Evolutionary conservation across 441 rosid species (phyloP).

Genomic region (Capsella rubella): DNA sequence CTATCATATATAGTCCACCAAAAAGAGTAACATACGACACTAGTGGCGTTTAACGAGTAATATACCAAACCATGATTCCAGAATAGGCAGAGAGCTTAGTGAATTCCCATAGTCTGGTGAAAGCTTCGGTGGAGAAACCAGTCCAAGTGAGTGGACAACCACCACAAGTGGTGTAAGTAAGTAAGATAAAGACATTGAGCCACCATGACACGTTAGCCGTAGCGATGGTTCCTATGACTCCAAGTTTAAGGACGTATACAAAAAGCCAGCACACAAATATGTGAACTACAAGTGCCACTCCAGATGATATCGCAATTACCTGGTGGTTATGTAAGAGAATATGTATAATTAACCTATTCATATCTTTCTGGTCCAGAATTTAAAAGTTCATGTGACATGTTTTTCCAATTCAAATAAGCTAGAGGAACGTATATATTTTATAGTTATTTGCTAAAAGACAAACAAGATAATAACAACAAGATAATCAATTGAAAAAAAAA

Average conservation of each 20-base stretch:
- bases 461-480: not conserved
- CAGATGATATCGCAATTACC: slow-evolving; percentile 58
- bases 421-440: too few species aligned
- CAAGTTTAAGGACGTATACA: slow-evolving; percentile 57
- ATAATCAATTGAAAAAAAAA: too few species aligned
- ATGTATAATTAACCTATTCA: too few species aligned
- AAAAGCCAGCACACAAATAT: slow-evolving; percentile 62
- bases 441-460: not conserved
- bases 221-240: slow-evolving; percentile 67
- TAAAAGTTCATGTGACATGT: too few species aligned
- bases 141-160: slow-evolving; percentile 78
- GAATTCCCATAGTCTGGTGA: slow-evolving; percentile 76
- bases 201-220: slow-evolving; percentile 79
- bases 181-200: slow-evolving; percentile 53
- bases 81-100: slow-evolving; percentile 74
- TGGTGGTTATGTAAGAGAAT: not conserved
- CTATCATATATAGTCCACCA: not conserved
- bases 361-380: too few species aligned
- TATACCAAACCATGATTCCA: slow-evolving; percentile 85
- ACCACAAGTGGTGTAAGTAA: slow-evolving; percentile 49
- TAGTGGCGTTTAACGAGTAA: not conserved
- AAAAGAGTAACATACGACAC: not conserved
- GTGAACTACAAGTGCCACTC: slow-evolving; percentile 54
- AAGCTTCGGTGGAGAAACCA: slow-evolving; percentile 73
- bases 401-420: not conserved